phyloP scores from a whole-genome alignment of 495 filamentous ascomycete species.

The Diplogelasinospora grovesii region DNA sequence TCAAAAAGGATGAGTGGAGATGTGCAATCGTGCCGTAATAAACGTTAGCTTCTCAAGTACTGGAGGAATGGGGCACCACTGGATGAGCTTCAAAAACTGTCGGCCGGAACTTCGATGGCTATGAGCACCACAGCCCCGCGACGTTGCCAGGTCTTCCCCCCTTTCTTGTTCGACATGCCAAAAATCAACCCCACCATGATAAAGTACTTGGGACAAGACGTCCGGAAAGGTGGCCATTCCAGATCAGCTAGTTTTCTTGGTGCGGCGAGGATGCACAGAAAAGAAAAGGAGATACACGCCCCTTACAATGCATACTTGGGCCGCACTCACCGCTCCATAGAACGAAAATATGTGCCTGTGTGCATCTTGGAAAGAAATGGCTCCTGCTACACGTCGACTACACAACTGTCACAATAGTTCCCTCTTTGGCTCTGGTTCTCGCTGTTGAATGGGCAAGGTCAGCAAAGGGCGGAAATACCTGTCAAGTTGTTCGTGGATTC shows the following conservation, averaged over 20 bases:
- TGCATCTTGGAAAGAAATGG: neutral
- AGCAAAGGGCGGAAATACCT: neutral
- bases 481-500: constrained; percentile 1
- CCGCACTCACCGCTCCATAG: neutral
- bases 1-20: no score
- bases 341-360: neutral
- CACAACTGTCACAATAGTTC: no score
- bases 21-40: no score
- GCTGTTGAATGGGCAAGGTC: neutral
- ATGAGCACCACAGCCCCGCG: constrained; percentile 18
- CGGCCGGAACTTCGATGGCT: constrained; percentile 1
- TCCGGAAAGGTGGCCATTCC: constrained; percentile 7
- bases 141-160: constrained; percentile 5
- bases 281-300: neutral
- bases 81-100: neutral
- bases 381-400: no score
- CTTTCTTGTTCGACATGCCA: constrained; percentile 8
- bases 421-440: no score
- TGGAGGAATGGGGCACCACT: constrained; percentile 1
- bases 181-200: constrained; percentile 14
- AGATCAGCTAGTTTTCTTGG: constrained; percentile 2
- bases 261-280: no score
- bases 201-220: constrained; percentile 12
- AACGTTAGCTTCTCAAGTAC: constrained; percentile 8
- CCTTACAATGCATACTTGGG: neutral